Evolutionary conservation across 2,329 filamentous ascomycete genomes (phyloP).

Genomic region (Trichoderma atrobrunneum): DNA sequence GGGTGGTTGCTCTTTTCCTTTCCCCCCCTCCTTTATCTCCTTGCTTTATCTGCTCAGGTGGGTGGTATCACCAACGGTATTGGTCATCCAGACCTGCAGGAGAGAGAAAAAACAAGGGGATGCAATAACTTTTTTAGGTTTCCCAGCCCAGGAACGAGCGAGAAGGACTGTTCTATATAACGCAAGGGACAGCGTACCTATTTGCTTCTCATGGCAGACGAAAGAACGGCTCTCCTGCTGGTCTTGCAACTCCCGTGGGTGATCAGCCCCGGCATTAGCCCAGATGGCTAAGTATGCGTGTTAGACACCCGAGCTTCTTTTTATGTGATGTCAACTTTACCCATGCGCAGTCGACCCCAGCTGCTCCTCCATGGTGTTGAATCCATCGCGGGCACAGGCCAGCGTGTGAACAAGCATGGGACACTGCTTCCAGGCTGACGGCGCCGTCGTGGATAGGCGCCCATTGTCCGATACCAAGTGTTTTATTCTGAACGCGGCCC

Average conservation of each 20-base stretch:
- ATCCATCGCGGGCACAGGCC: slow-evolving; percentile 5
- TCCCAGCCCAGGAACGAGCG: neutral
- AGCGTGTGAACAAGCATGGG: neutral
- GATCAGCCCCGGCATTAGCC: slow-evolving; percentile 2
- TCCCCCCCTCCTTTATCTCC: slow-evolving; percentile 8
- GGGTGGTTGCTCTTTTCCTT: neutral
- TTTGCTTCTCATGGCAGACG: neutral
- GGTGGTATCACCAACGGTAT: slow-evolving; percentile 12
- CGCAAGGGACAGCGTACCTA: neutral
- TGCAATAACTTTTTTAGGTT: neutral
- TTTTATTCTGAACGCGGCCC: neutral
- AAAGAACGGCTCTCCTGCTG: slow-evolving; percentile 2
- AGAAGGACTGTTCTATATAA: neutral
- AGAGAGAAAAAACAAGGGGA: neutral
- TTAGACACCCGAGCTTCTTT: neutral
- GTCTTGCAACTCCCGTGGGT: neutral
- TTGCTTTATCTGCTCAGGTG: slow-evolving; percentile 3
- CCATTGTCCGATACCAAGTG: slow-evolving; percentile 6
- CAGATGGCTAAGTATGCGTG: slow-evolving; percentile 8
- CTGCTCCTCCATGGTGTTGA: slow-evolving; percentile 1
- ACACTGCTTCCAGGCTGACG: neutral
- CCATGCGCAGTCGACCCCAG: neutral
- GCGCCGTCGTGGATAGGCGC: neutral
- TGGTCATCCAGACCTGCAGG: neutral
- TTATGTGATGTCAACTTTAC: neutral